Evolutionary conservation across 2,329 filamentous ascomycete species (phyloP), one percentile per base, ranked within the genome.

Genomic region (Gremmenia infestans): DNA sequence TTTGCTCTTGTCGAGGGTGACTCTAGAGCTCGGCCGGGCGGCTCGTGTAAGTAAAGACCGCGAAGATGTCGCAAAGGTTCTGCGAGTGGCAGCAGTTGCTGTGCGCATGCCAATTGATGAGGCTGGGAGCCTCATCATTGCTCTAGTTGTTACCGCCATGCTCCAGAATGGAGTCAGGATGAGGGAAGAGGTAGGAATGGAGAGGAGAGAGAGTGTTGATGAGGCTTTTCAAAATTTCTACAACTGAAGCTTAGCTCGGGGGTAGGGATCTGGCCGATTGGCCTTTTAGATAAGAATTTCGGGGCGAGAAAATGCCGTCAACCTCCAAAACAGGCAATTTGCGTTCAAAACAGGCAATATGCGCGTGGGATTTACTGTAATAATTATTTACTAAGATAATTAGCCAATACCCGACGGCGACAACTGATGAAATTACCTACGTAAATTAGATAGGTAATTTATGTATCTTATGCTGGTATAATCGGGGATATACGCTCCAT

Each of bases 141-240:
- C 59, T 69, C 64, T 66, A 50, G 65, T 63, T 42, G 63, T 63
- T 51, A 66, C 66, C 55, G 65, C 66, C 69, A 70, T 70, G 50
- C 55, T 64, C 60, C 63, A 53, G 54, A 54, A 54, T 49, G 55
- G 52, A 61, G 57, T 50, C 54, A 32, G 17, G 48, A 52, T 40
- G 48, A 50, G 40, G 37, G 51, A 48, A 49, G 25, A 25, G 46
- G 42, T 23, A 17, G 37, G 52, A 43, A 42, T 46, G 46, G 48
- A 39, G 14, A 17, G 37, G 37, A n/a, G 37, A 17, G 37, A 7
- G 15, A 17, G 37, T 49, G 46, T 23, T 23, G 47, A 23, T 35
- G 37, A 14, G 8, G 40, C 7, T n/a, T 36, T 45, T 19, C 39
- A 53, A 46, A 53, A 37, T 36, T 52, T 52, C 37, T 40, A 32